Base-by-base conservation (phyloP, 305 asterid species). In the Rubia tinctorum region DNA sequence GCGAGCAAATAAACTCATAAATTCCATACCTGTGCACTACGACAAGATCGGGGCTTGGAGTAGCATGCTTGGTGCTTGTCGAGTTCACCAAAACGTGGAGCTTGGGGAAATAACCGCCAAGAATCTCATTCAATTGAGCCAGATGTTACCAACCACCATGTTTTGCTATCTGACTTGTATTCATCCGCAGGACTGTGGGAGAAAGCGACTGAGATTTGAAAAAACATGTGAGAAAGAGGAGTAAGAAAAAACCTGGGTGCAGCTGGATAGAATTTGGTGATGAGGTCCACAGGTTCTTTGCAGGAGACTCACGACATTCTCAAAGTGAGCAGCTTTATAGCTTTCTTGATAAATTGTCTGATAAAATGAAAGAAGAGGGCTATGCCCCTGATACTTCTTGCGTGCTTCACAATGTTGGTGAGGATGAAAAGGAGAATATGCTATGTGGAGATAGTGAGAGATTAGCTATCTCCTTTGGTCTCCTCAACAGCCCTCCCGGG, bases 361-460 rank as follows among this genome's bases (percentile, higher is more conserved):
- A 49, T 6, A 87, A 83, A 69, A 82, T 92, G 95, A 90, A 87
- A 78, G 71, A 76, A 68, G 92, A 84, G 40, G 97, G 97, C 17
- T 92, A 88, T 76, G 92, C 86, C 43, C 90, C 98, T 0, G 95
- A 92, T 75, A 92, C 96, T 8, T 84, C 95, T 5, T 90, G 92
- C 70, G 96, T 92, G 51, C 96, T 91, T 79, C 98, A 88, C 81
- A 84, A 92, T 82, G 88, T 90, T 25, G 89, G 84, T 4, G 96
- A 89, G 80, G 85, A 76, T 30, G 91, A 89, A 72, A 91, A 89
- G 84, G 95, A 91, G 82, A 88, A 74, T 72, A 74, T 91, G 11
- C 73, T 91, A 30, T 89, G 96, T 30, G 91, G 96, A 74, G 96
- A 91, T 68, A 89, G 96, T 34, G 97, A 91, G 83, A 83, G 91